phyloP scores from a whole-genome alignment of 1,139 yeast genomes.

The Geotrichum restrictum region DNA sequence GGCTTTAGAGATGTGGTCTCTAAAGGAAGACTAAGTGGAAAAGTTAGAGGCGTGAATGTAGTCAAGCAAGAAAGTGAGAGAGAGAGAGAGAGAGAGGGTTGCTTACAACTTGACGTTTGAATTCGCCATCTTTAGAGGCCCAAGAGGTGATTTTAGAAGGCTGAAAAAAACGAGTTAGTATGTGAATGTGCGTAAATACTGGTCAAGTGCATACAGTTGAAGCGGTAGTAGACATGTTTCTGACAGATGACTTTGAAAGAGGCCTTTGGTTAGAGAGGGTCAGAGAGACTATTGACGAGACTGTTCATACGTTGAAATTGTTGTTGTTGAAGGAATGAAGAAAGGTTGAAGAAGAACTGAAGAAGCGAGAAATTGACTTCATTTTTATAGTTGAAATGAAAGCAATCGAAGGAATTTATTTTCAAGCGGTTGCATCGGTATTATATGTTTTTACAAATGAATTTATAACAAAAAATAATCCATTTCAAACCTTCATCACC shows the following conservation, averaged over 20 bases:
- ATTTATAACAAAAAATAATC: no score
- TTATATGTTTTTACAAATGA: no score
- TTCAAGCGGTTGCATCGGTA: no score
- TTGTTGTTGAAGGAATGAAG: no score
- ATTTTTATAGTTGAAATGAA: no score
- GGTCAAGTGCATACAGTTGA: not conserved
- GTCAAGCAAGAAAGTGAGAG: not conserved
- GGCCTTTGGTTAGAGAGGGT: not conserved
- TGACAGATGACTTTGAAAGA: not conserved
- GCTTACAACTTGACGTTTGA: not conserved
- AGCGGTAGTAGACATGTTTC: not conserved
- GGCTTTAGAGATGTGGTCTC: slow-evolving; percentile 57
- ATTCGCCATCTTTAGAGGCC: slow-evolving; percentile 5
- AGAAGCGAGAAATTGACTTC: no score
- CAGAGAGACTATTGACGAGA: no score
- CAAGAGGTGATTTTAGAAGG: not conserved
- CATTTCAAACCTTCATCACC: no score
- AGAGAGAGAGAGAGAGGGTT: not conserved
- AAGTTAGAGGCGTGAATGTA: not conserved
- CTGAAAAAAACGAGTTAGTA: not conserved
- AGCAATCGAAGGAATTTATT: no score
- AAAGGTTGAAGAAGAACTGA: no score
- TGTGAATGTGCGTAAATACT: no score
- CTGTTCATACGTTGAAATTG: no score
- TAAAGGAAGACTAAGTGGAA: slow-evolving; percentile 36